Conservation (phyloP, 305 asterid species). For the Fraxinus velutina region DNA sequence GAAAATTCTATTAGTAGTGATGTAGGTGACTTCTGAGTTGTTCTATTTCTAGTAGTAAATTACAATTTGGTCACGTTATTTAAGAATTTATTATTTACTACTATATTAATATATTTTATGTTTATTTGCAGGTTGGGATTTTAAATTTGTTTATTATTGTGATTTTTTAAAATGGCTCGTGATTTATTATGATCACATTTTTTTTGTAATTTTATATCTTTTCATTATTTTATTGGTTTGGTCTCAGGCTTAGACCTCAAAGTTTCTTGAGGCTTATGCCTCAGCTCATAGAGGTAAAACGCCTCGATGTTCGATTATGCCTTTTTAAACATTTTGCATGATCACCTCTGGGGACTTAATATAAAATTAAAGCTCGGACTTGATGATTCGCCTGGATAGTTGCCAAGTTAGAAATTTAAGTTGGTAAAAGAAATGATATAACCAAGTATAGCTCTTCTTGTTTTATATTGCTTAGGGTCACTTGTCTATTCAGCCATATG, state of each 20-base stretch:
- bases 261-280: not conserved
- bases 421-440: not conserved
- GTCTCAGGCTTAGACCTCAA: not conserved
- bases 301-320: not conserved
- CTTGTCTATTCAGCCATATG: not conserved
- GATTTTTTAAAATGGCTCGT: not conserved
- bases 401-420: not conserved
- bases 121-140: not conserved
- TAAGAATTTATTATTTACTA: not conserved
- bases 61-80: not conserved
- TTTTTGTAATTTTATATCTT: not conserved
- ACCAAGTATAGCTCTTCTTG: not conserved
- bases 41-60: not conserved
- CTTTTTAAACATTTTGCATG: not conserved
- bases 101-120: not conserved
- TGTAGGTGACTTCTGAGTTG: not conserved
- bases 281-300: not conserved
- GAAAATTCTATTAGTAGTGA: not conserved
- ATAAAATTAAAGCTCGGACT: not conserved
- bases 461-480: not conserved
- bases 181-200: not conserved
- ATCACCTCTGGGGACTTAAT: not conserved
- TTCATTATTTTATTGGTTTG: not conserved
- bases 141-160: not conserved
- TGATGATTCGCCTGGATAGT: not conserved